Percentiles rank a stretch among this genome's conserved stretches.
These are phyloP conservation scores for Neospora caninum DNA, from an alignment of 169 alveolate genomes.

Conservation along the genomic window DNA sequence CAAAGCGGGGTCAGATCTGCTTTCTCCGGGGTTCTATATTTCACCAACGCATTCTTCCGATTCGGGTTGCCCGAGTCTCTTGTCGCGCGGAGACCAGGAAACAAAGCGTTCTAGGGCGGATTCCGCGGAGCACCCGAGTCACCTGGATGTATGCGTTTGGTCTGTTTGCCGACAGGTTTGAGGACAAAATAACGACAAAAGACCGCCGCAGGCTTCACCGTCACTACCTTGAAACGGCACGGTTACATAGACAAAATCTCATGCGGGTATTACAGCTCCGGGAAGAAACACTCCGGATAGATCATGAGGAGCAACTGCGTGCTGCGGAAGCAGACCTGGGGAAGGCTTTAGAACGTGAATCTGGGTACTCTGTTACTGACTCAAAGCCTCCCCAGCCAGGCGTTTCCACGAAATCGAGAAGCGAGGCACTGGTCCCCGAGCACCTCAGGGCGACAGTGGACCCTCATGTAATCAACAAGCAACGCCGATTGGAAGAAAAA, in stretches of 20 bases:
- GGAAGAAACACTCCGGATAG: neutral
- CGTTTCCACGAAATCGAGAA: too few relatives aligned
- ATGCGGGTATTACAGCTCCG: neutral
- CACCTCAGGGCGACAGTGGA: neutral
- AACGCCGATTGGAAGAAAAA: neutral
- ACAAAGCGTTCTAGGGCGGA: too few relatives aligned
- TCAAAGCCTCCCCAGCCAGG: too few relatives aligned
- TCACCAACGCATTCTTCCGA: too few relatives aligned
- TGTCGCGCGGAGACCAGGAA: too few relatives aligned
- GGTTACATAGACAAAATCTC: neutral
- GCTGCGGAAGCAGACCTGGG: neutral
- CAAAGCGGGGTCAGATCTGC: too few relatives aligned
- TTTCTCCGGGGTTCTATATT: too few relatives aligned
- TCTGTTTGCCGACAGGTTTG: neutral
- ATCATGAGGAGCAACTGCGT: neutral
- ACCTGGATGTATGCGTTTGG: neutral
- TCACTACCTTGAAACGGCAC: neutral
- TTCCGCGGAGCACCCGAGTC: too few relatives aligned
- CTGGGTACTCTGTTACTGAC: too few relatives aligned
- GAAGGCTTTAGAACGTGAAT: neutral
- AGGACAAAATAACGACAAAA: neutral
- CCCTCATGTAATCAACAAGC: neutral
- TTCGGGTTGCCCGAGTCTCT: too few relatives aligned
- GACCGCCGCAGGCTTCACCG: conserved; percentile 2
- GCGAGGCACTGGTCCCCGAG: neutral